Base-by-base conservation (phyloP, 495 filamentous ascomycete genomes). In the Talaromyces liani region DNA sequence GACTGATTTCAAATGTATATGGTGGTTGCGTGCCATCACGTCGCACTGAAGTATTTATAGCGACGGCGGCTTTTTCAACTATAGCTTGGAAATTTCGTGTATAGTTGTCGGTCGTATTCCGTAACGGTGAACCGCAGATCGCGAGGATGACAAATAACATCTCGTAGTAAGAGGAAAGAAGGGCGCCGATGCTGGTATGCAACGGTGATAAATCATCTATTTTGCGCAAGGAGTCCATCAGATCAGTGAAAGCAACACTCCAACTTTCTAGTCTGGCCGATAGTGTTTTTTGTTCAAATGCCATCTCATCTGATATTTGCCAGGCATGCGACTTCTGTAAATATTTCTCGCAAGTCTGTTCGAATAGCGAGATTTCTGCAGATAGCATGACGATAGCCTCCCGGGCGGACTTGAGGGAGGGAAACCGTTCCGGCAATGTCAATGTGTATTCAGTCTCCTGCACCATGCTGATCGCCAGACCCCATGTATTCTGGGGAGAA, bases 1-100 rank as follows among this genome's bases (percentile, higher is more conserved):
- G 62, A 4, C 70, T 66, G 49, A 74, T 65, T 18, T 76, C 76
- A 64, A 76, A 76, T 18, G 76, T 76, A 36, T 76, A 77, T 0
- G 72, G 72, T n/a, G 71, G 67, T 29, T 69, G 70, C 2, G 66
- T 60, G 29, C 70, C 69, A 55, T 75, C 65, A 1, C 63, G 39
- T 47, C 61, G 57, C 0, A 39, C 51, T 14, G 67, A 70, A 4
- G 54, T 34, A 18, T 66, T 41, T 1, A 76, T 61, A 24, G 62
- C 62, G 10, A 69, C 62, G 8, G 45, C 34, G 9, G 68, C 62
- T 10, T 76, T 67, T 14, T 76, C 70, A 12, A 79, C 61, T 7
- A 79, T 74, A 7, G 27, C 65, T 18, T 64, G 64, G n/a, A 77
- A 78, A 2, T 72, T 64, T 8, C 33, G 47, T 5, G 69, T n/a